Evolutionary conservation across 2,329 filamentous ascomycete genomes (phyloP).

Genomic region (Trichoderma sp.): DNA sequence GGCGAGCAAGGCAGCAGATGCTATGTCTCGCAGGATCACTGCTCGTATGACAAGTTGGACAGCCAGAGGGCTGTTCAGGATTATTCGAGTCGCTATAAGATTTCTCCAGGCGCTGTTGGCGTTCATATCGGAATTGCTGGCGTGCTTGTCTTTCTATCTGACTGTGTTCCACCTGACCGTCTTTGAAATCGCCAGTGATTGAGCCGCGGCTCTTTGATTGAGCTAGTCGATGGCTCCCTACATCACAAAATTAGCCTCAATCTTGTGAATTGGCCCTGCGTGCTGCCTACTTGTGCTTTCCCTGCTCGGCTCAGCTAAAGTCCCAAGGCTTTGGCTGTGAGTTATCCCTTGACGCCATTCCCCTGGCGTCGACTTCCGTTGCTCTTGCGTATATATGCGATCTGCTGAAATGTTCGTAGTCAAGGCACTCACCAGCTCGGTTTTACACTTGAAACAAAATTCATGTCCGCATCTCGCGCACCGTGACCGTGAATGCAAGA

Average conservation of each 20-base stretch:
- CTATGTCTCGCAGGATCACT: constrained; percentile 11
- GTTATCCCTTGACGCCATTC: neutral
- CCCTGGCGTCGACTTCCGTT: neutral
- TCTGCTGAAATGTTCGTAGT: neutral
- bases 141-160: constrained; percentile 4
- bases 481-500: constrained; percentile 40
- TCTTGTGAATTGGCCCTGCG: neutral
- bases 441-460: constrained; percentile 51
- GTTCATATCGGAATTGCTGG: constrained; percentile 12
- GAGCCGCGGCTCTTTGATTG: constrained; percentile 6
- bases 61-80: neutral
- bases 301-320: neutral
- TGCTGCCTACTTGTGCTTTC: neutral
- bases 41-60: constrained; percentile 9
- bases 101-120: constrained; percentile 11
- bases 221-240: neutral
- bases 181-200: neutral
- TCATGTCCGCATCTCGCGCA: constrained; percentile 55
- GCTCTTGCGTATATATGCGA: neutral
- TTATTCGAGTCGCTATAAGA: neutral
- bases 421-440: constrained; percentile 34
- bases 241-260: neutral
- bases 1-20: constrained; percentile 23
- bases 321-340: constrained; percentile 6
- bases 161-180: neutral